Evolutionary conservation across 192 early-diverging fungal species (phyloP).

Genomic region (Podila minutissima): DNA sequence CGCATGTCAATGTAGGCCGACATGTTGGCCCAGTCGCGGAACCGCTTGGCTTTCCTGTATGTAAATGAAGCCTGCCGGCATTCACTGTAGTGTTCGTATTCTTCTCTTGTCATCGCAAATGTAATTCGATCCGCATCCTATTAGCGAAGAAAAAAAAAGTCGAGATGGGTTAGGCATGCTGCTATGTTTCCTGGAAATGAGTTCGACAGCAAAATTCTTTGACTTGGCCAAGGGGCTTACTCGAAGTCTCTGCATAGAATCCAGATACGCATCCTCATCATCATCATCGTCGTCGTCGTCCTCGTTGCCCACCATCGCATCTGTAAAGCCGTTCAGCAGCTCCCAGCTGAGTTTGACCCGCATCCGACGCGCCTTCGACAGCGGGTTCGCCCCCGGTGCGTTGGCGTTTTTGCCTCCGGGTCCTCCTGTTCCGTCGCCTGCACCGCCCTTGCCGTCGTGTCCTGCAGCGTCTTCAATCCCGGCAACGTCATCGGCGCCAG

Average conservation of each 20-base stretch:
- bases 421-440: conserved; percentile 30
- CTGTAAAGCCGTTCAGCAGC: conserved; percentile 81
- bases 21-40: conserved; percentile 97
- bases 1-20: conserved; percentile 87
- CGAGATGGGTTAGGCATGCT: no score
- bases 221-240: conserved; percentile 29
- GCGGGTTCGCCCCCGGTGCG: conserved; percentile 43
- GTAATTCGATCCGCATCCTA: conserved; percentile 93
- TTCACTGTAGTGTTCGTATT: conserved; percentile 98
- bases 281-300: conserved; percentile 91
- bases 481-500: conserved; percentile 59
- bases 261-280: conserved; percentile 90
- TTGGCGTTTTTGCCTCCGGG: conserved; percentile 25
- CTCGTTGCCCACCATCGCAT: conserved; percentile 79
- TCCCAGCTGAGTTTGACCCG: conserved; percentile 95
- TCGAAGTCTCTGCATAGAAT: conserved; percentile 83
- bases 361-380: conserved; percentile 57
- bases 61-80: conserved; percentile 98
- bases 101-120: conserved; percentile 94
- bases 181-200: no score
- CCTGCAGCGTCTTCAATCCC: conserved; percentile 66
- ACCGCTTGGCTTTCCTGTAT: conserved; percentile 92
- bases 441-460: conserved; percentile 58
- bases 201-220: no score
- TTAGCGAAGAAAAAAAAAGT: not conserved